Conservation (phyloP, 345 rosid genomes). For the Chamaenerion angustifolium region DNA sequence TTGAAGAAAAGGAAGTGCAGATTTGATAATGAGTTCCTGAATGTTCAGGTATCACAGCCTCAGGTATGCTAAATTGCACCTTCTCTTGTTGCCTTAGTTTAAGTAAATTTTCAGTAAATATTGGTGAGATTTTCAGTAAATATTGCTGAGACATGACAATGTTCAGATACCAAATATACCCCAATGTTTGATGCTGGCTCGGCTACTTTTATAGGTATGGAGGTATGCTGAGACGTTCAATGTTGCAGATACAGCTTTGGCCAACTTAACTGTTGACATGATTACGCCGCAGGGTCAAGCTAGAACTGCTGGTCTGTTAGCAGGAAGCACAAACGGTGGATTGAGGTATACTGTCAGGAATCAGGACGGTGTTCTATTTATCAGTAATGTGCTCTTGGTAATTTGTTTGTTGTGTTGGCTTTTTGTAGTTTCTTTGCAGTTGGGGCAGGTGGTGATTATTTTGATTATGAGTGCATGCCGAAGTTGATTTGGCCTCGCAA, state of each 20-base stretch:
- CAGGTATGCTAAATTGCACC: constrained; percentile 20
- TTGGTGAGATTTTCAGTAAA: too few species aligned
- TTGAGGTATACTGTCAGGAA: constrained; percentile 32
- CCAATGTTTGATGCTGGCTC: neutral
- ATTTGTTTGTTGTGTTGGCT: constrained; percentile 16
- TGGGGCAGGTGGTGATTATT: constrained; percentile 33
- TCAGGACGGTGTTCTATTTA: neutral
- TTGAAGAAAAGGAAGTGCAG: constrained; percentile 23
- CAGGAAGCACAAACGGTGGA: constrained; percentile 41
- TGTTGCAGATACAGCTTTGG: constrained; percentile 40
- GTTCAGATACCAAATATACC: too few species aligned
- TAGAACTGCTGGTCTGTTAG: constrained; percentile 25
- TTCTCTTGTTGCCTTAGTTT: neutral
- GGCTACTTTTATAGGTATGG: constrained; percentile 31
- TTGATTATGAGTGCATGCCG: constrained; percentile 30
- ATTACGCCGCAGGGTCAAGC: constrained; percentile 40
- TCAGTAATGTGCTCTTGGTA: neutral
- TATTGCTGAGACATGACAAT: too few species aligned
- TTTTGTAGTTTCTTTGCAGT: constrained; percentile 57
- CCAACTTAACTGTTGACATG: constrained; percentile 21
- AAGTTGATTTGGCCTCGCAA: constrained; percentile 32
- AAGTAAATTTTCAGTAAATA: neutral
- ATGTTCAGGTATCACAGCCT: constrained; percentile 50
- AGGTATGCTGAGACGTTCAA: constrained; percentile 27
- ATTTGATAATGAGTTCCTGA: constrained; percentile 53